A percentile compares a stretch with the other conserved stretches of the same genome.
Evolutionary conservation across 2,329 filamentous ascomycete genomes (phyloP).

Genomic region (Alternaria sp.): DNA sequence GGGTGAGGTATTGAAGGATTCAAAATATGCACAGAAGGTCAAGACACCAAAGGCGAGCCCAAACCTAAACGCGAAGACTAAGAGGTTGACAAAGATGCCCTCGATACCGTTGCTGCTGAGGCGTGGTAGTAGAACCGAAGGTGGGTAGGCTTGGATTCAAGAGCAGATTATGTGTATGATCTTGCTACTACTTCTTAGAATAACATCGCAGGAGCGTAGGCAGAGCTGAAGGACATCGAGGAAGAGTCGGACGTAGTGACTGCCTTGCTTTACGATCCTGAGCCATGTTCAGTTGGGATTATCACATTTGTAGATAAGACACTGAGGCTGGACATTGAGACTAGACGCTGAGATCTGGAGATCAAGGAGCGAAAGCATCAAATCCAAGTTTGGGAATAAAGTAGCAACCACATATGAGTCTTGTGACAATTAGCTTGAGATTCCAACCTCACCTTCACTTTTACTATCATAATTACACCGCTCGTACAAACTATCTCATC

Average conservation of each 20-base stretch:
- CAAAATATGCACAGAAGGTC: constrained; percentile 18
- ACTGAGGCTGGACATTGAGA: too few relatives aligned
- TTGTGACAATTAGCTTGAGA: background rate
- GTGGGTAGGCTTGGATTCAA: background rate
- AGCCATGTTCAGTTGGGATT: too few relatives aligned
- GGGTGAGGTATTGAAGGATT: constrained; percentile 31
- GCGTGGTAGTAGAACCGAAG: background rate
- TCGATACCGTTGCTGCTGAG: constrained; percentile 8
- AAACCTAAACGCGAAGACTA: background rate
- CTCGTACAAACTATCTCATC: background rate
- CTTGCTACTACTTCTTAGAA: background rate
- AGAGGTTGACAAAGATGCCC: constrained; percentile 1
- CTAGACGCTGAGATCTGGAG: too few relatives aligned
- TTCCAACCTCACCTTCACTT: background rate
- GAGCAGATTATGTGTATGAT: background rate
- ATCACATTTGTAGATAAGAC: too few relatives aligned
- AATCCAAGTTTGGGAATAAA: too few relatives aligned
- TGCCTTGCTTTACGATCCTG: too few relatives aligned
- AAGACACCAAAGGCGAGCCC: background rate
- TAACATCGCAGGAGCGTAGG: background rate
- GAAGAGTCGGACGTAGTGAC: too few relatives aligned
- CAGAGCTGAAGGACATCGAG: background rate
- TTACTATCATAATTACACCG: background rate
- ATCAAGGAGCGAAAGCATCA: too few relatives aligned
- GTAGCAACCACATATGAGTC: too few relatives aligned